Conservation (phyloP, 768 basidiomycete genomes). For the Auricularia auricula-judae region DNA sequence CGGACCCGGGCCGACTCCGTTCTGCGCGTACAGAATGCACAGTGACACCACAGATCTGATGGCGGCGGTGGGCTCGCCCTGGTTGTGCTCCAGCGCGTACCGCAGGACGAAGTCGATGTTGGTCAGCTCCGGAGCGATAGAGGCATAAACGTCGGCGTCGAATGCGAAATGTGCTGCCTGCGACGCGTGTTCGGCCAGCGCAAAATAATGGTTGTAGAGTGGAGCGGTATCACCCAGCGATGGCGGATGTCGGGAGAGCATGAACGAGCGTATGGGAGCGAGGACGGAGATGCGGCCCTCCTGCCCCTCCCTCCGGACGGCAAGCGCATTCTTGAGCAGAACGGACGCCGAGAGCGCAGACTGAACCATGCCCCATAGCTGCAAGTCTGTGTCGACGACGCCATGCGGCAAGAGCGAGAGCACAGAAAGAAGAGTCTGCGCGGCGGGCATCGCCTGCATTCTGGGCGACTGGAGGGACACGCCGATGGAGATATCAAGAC, state of each 20-base stretch:
- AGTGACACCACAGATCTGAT: no score
- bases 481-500: slow-evolving; percentile 21
- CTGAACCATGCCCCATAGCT: slow-evolving; percentile 11
- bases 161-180: no score
- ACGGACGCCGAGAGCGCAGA: slow-evolving; percentile 9
- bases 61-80: no score
- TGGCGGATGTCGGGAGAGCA: slow-evolving; percentile 10
- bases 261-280: slow-evolving; percentile 14
- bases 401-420: slow-evolving; percentile 22
- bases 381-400: slow-evolving; percentile 8
- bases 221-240: slow-evolving; percentile 6
- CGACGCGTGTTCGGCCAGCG: slow-evolving; percentile 3
- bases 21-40: no score
- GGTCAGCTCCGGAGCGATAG: no score
- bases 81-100: no score
- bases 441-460: slow-evolving; percentile 16
- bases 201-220: slow-evolving; percentile 13
- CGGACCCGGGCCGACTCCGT: no score
- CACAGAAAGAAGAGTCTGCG: slow-evolving; percentile 17
- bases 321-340: no score
- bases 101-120: no score
- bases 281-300: slow-evolving; percentile 10
- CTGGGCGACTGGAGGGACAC: slow-evolving; percentile 21
- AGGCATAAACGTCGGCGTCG: no score
- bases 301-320: no score